Evolutionary conservation across 1,284 basidiomycete species (phyloP).

Genomic region (Apiotrichum sp.): DNA sequence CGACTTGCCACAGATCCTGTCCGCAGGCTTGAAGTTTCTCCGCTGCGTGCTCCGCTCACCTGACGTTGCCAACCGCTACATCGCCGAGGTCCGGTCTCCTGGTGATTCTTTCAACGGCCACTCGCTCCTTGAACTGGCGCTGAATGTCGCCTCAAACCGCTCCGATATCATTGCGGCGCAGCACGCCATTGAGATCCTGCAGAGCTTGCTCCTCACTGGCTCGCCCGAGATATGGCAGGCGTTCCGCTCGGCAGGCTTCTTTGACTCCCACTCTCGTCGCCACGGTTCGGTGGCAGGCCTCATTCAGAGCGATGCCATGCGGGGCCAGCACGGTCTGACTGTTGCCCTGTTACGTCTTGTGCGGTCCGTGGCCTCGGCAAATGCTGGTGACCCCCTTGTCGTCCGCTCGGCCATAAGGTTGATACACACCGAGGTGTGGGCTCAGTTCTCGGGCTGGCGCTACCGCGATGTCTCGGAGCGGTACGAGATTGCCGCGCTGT

Average conservation of each 20-base stretch:
- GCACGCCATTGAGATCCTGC: conserved; percentile 32
- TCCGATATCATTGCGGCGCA: conserved; percentile 13
- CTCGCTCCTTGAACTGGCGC: conserved; percentile 27
- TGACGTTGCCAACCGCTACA: conserved; percentile 8
- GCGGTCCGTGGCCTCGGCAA: conserved; percentile 22
- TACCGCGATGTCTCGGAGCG: conserved; percentile 30
- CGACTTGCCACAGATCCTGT: conserved; percentile 20
- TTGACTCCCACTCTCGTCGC: conserved; percentile 28
- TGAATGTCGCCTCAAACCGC: conserved; percentile 16
- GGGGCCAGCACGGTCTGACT: conserved; percentile 32
- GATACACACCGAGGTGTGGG: conserved; percentile 32
- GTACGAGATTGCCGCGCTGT: conserved; percentile 27
- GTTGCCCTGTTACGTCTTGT: conserved; percentile 32
- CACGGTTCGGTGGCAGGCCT: conserved; percentile 24
- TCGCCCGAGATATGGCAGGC: conserved; percentile 27
- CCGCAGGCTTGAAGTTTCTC: conserved; percentile 27
- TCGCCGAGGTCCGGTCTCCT: not conserved
- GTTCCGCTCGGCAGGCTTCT: conserved; percentile 34
- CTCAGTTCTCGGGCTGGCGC: conserved; percentile 35
- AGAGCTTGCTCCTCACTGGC: conserved; percentile 26
- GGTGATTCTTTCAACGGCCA: conserved; percentile 15
- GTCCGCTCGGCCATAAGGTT: conserved; percentile 34
- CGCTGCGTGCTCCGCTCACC: conserved; percentile 24
- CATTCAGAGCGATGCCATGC: conserved; percentile 27
- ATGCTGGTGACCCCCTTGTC: conserved; percentile 19